A percentile compares a stretch with the other conserved stretches of the same genome.
These are phyloP conservation scores for Fomitopsis pinicola DNA, from an alignment of 1,284 basidiomycete genomes.

Conservation along the genomic window DNA sequence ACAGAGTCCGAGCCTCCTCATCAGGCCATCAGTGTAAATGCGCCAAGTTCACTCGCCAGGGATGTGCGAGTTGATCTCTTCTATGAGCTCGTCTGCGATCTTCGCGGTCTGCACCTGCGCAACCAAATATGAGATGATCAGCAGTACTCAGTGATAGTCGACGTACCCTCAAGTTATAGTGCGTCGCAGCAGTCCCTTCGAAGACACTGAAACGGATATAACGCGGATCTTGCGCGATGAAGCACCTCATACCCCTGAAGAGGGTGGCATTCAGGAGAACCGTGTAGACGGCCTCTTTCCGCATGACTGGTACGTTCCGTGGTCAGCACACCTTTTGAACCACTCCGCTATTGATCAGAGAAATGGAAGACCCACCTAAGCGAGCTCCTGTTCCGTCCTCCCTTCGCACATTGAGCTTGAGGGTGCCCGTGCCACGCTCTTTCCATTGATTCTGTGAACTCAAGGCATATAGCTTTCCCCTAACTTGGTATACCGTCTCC, in stretches of 20 bases:
- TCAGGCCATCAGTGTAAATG: not conserved
- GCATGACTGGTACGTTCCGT: constrained; percentile 69
- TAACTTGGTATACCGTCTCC: constrained; percentile 77
- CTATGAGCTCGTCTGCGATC: constrained; percentile 30
- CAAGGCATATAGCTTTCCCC: constrained; percentile 82
- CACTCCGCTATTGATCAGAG: not conserved
- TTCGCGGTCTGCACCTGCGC: constrained; percentile 31
- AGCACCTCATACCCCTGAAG: constrained; percentile 83
- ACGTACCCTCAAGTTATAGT: constrained; percentile 77
- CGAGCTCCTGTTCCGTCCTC: constrained; percentile 70
- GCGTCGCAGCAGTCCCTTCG: constrained; percentile 57
- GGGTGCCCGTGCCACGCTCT: constrained; percentile 80
- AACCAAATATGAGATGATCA: not conserved
- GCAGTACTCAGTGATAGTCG: not conserved
- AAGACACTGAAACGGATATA: constrained; percentile 79
- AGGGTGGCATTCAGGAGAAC: constrained; percentile 83
- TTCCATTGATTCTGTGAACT: constrained; percentile 73
- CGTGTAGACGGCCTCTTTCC: constrained; percentile 88
- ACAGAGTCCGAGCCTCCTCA: not conserved
- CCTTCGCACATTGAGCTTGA: constrained; percentile 78
- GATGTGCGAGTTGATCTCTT: constrained; percentile 32
- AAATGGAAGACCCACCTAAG: constrained; percentile 47
- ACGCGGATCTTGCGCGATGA: constrained; percentile 73
- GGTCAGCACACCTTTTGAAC: not conserved
- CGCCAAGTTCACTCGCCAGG: constrained; percentile 17